Conservation (phyloP, 805 yeast genomes). For the Barnettozyma salicaria region DNA sequence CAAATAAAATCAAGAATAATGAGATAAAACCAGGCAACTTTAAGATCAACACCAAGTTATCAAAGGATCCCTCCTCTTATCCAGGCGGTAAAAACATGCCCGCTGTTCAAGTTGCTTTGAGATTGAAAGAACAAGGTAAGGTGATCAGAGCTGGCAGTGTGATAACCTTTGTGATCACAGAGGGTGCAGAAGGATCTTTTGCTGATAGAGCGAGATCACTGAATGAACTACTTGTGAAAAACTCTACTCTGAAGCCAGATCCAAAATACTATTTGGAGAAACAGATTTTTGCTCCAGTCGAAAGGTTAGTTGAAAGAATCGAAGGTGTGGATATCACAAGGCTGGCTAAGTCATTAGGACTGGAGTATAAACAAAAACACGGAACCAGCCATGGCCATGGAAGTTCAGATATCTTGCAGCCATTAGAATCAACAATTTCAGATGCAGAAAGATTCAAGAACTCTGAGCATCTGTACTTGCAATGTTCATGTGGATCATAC, state of each 20-base stretch:
- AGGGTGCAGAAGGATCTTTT: constrained; percentile 40
- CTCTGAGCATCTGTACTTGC: constrained; percentile 47
- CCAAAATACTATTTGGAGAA: constrained; percentile 74
- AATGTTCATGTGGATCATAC: constrained; percentile 54
- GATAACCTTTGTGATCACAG: constrained; percentile 76
- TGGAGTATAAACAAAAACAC: constrained; percentile 52
- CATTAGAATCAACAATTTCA: constrained; percentile 73
- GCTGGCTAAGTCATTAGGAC: constrained; percentile 69
- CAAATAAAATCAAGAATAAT: constrained; percentile 50
- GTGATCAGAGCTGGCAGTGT: constrained; percentile 86
- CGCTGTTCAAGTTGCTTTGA: constrained; percentile 85
- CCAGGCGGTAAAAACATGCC: constrained; percentile 79
- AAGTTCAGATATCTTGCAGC: constrained; percentile 44
- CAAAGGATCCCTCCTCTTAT: constrained; percentile 83
- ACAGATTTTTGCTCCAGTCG: constrained; percentile 87
- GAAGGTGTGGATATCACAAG: constrained; percentile 82
- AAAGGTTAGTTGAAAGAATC: constrained; percentile 75
- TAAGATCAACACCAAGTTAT: constrained; percentile 78
- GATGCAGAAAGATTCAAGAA: constrained; percentile 79
- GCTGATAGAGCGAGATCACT: constrained; percentile 84
- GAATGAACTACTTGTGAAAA: constrained; percentile 57
- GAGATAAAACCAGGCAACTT: constrained; percentile 61
- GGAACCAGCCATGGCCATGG: constrained; percentile 24
- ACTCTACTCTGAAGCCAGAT: constrained; percentile 58
- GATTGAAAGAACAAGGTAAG: constrained; percentile 77